phyloP scores from a whole-genome alignment of 164 flowering plant species.

The Vitis vinifera region DNA sequence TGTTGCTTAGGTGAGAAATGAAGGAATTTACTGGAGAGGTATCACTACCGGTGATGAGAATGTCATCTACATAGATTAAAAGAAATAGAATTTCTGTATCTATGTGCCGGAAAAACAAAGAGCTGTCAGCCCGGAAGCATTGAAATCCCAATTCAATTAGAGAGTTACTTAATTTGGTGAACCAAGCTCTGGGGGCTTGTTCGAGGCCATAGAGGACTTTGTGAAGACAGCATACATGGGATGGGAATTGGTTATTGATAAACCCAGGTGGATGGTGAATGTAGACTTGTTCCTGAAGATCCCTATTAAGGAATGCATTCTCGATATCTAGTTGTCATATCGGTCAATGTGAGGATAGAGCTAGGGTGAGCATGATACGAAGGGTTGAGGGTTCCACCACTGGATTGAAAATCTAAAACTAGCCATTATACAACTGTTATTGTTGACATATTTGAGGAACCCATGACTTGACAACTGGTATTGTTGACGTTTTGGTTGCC shows the following conservation, averaged over 20 bases:
- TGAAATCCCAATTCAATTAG: neutral
- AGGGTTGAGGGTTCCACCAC: constrained; percentile 7
- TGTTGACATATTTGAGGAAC: too few relatives aligned
- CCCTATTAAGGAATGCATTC: constrained; percentile 5
- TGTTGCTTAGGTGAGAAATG: neutral
- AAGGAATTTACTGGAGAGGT: neutral
- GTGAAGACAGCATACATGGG: neutral
- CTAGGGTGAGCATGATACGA: neutral
- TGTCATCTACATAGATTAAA: neutral
- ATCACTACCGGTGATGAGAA: too few relatives aligned
- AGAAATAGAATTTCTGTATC: neutral
- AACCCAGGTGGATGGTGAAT: constrained; percentile 6
- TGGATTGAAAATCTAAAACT: constrained; percentile 4
- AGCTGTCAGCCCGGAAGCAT: neutral
- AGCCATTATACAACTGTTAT: too few relatives aligned
- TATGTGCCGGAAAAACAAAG: neutral
- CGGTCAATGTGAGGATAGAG: neutral
- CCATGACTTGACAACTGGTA: too few relatives aligned
- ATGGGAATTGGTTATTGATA: neutral
- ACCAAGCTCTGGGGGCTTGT: constrained; percentile 16
- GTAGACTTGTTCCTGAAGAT: neutral
- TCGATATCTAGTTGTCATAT: constrained; percentile 3
- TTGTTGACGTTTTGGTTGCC: too few relatives aligned
- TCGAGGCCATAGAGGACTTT: constrained; percentile 13
- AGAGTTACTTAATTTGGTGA: neutral